These are phyloP conservation scores for Cryptococcus hybrid DNA, from an alignment of 1,284 basidiomycete species.

Conservation along the genomic window DNA sequence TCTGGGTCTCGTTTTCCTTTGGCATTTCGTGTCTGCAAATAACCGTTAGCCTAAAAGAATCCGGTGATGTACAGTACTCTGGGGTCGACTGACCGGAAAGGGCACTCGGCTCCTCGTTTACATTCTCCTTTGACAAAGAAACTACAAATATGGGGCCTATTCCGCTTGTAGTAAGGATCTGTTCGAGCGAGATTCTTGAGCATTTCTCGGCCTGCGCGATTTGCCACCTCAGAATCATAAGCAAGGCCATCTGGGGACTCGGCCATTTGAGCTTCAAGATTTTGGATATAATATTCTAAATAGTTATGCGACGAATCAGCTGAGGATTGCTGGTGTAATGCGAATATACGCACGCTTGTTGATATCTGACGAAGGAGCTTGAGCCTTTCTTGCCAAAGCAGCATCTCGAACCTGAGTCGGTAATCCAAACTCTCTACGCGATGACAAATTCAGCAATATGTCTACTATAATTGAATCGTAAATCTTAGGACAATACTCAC, in stretches of 20 bases:
- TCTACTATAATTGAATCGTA: too few species aligned
- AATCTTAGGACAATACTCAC: slow-evolving; percentile 14
- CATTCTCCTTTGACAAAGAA: slow-evolving; percentile 97
- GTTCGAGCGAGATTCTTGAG: slow-evolving; percentile 88
- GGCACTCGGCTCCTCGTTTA: slow-evolving; percentile 85
- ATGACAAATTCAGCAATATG: too few species aligned
- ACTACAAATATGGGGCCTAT: slow-evolving; percentile 89
- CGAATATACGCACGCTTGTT: slow-evolving; percentile 60
- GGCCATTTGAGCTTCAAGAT: slow-evolving; percentile 78
- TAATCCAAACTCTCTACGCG: slow-evolving; percentile 74
- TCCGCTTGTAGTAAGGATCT: slow-evolving; percentile 96
- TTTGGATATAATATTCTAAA: slow-evolving; percentile 91
- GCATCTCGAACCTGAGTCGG: slow-evolving; percentile 98
- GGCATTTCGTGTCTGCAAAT: slow-evolving; percentile 77
- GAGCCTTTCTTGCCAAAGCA: slow-evolving; percentile 79
- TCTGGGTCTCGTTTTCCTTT: slow-evolving; percentile 73
- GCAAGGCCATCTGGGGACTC: slow-evolving; percentile 40
- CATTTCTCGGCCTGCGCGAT: slow-evolving; percentile 88
- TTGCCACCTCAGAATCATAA: slow-evolving; percentile 66
- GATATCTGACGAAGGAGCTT: slow-evolving; percentile 92
- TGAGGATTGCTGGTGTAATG: neutral
- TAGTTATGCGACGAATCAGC: neutral
- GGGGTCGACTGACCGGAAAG: slow-evolving; percentile 64
- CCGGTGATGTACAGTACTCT: neutral
- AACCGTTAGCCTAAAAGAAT: neutral